Evolutionary conservation across 371 early-diverging fungal genomes (phyloP).

Genomic region (Cokeromyces recurvatus): DNA sequence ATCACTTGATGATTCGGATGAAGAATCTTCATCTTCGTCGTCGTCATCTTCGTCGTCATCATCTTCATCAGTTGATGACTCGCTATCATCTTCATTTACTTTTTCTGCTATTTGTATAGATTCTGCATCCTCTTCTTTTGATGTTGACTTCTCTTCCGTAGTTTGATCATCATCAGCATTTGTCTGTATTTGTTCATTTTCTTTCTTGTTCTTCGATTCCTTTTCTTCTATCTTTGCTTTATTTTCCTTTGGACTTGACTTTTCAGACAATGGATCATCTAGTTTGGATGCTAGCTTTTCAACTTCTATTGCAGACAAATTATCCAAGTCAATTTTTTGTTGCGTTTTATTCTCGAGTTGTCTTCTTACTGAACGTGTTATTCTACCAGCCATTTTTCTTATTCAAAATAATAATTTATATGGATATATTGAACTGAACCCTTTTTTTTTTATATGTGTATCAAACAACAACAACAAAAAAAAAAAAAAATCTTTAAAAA

Average conservation of each 20-base stretch:
- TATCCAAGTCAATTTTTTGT: conserved; percentile 11
- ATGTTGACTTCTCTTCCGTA: too few relatives aligned
- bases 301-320: conserved; percentile 2
- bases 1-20: not conserved
- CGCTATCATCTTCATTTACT: too few relatives aligned
- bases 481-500: not conserved
- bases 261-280: too few relatives aligned
- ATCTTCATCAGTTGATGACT: not conserved
- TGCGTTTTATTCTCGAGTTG: conserved; percentile 12
- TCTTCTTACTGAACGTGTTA: conserved; percentile 18
- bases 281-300: too few relatives aligned
- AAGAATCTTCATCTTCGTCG: conserved; percentile 3
- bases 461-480: not conserved
- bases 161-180: too few relatives aligned
- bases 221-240: not conserved
- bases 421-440: too few relatives aligned
- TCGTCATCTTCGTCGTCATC: conserved; percentile 6
- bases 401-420: too few relatives aligned
- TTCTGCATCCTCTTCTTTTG: too few relatives aligned
- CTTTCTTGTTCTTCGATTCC: not conserved
- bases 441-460: not conserved
- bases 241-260: too few relatives aligned
- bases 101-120: too few relatives aligned
- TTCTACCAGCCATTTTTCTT: conserved; percentile 15
- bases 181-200: not conserved